phyloP scores from a whole-genome alignment of 495 filamentous ascomycete genomes.

The Penicillium samsonianum region DNA sequence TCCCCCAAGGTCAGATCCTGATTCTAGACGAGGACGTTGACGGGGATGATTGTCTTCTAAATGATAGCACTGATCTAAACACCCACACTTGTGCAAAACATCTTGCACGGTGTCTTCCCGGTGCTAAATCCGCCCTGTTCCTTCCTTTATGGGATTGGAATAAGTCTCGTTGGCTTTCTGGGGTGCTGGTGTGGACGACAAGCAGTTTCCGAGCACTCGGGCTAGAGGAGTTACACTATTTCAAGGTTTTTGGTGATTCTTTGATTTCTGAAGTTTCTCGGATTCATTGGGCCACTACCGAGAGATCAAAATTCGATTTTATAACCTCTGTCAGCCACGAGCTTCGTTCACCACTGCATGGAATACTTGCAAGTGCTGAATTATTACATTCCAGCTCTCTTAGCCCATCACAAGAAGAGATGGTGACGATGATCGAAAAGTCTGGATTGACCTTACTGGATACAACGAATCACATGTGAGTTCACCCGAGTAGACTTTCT shows the following conservation, averaged over 20 bases:
- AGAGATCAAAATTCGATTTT: constrained; percentile 66
- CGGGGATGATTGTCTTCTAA: constrained; percentile 5
- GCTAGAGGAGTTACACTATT: constrained; percentile 52
- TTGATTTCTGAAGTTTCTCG: constrained; percentile 62
- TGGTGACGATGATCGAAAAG: constrained; percentile 63
- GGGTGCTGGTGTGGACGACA: constrained; percentile 57
- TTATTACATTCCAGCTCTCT: constrained; percentile 59
- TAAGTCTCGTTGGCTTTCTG: constrained; percentile 63
- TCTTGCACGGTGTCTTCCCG: constrained; percentile 39
- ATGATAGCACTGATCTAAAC: neutral
- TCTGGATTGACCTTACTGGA: constrained; percentile 69
- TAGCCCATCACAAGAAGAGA: constrained; percentile 53
- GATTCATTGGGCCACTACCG: constrained; percentile 48
- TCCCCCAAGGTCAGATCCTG: constrained; percentile 35
- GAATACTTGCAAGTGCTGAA: constrained; percentile 65
- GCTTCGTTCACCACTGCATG: constrained; percentile 69
- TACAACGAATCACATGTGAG: constrained; percentile 62
- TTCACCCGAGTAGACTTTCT: constrained; percentile 26
- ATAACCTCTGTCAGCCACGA: constrained; percentile 75
- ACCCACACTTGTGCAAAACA: constrained; percentile 11
- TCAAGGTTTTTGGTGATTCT: constrained; percentile 60
- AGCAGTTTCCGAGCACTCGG: constrained; percentile 44
- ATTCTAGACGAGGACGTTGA: constrained; percentile 11
- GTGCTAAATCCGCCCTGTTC: constrained; percentile 57
- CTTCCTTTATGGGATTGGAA: constrained; percentile 64